These are phyloP conservation scores for Phytophthora pini DNA, from an alignment of 352 stramenopile species.

Conservation along the genomic window DNA sequence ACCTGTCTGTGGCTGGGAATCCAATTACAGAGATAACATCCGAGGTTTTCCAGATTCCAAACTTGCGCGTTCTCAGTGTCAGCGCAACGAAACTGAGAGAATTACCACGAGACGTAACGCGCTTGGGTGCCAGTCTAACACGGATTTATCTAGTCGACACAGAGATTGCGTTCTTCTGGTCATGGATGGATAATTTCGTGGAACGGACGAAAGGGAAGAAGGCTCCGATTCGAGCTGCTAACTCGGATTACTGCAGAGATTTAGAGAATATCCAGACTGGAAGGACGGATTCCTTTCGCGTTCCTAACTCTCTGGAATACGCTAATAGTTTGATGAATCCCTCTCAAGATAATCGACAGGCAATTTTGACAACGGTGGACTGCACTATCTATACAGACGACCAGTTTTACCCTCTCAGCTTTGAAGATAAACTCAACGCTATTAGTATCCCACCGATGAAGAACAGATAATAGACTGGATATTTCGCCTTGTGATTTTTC, in stretches of 20 bases:
- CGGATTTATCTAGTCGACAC: conserved; percentile 12
- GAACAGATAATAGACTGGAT: no score
- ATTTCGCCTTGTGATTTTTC: no score
- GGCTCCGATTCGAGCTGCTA: background rate
- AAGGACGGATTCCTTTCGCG: conserved; percentile 1
- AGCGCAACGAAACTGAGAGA: conserved; percentile 14
- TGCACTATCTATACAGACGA: conserved; percentile 3
- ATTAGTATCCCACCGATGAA: conserved; percentile 3
- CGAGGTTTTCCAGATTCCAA: conserved; percentile 18
- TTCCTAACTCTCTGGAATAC: conserved; percentile 2
- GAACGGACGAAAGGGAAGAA: background rate
- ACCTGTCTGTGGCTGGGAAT: conserved; percentile 31
- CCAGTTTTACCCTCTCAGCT: conserved; percentile 10
- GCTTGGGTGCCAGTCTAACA: background rate
- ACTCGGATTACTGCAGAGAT: conserved; percentile 10
- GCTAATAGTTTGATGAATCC: conserved; percentile 17
- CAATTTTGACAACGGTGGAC: background rate
- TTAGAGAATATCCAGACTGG: conserved; percentile 12
- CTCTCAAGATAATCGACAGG: conserved; percentile 1
- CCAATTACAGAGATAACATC: conserved; percentile 27
- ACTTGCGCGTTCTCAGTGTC: conserved; percentile 12
- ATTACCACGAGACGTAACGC: conserved; percentile 21
- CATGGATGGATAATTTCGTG: conserved; percentile 19
- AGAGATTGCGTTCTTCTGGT: conserved; percentile 18
- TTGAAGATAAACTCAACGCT: conserved; percentile 14